Percentiles rank a stretch among this genome's conserved stretches.
phyloP scores from a whole-genome alignment of 1,284 basidiomycete genomes.

The Trichosporon asahii region DNA sequence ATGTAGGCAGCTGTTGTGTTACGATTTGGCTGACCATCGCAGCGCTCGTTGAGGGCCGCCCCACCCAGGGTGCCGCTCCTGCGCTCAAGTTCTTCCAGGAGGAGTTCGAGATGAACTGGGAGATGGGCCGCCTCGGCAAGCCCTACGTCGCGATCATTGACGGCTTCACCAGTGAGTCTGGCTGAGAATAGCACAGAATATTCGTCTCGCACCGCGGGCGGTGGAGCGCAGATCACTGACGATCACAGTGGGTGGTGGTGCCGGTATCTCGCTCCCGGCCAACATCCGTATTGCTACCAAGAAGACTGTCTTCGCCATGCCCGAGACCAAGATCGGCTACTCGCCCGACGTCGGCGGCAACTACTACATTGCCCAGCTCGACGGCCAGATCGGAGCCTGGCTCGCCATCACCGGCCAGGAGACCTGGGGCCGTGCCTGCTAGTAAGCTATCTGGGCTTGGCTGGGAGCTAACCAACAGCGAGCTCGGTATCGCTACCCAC shows the following conservation, averaged over 20 bases:
- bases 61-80: slow-evolving; percentile 48
- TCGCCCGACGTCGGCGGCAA: slow-evolving; percentile 72
- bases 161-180: slow-evolving; percentile 76
- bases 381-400: slow-evolving; percentile 89
- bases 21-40: neutral
- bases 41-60: slow-evolving; percentile 24
- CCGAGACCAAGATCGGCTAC: slow-evolving; percentile 82
- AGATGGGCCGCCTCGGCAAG: slow-evolving; percentile 72
- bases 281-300: slow-evolving; percentile 92
- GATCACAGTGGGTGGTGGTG: slow-evolving; percentile 85
- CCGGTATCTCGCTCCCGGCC: slow-evolving; percentile 83
- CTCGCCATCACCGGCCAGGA: slow-evolving; percentile 80
- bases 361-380: slow-evolving; percentile 82
- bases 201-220: neutral
- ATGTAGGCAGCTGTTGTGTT: slow-evolving; percentile 25
- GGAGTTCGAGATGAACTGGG: slow-evolving; percentile 91
- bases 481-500: slow-evolving; percentile 87
- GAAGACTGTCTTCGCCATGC: slow-evolving; percentile 92
- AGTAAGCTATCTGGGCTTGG: slow-evolving; percentile 58
- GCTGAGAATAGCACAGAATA: neutral
- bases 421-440: slow-evolving; percentile 72
- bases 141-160: slow-evolving; percentile 88
- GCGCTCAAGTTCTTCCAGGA: slow-evolving; percentile 83
- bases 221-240: neutral
- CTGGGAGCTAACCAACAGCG: slow-evolving; percentile 38